These are phyloP conservation scores for Dianthus caryophyllus DNA, from an alignment of 148 eudicot species.

Conservation along the genomic window DNA sequence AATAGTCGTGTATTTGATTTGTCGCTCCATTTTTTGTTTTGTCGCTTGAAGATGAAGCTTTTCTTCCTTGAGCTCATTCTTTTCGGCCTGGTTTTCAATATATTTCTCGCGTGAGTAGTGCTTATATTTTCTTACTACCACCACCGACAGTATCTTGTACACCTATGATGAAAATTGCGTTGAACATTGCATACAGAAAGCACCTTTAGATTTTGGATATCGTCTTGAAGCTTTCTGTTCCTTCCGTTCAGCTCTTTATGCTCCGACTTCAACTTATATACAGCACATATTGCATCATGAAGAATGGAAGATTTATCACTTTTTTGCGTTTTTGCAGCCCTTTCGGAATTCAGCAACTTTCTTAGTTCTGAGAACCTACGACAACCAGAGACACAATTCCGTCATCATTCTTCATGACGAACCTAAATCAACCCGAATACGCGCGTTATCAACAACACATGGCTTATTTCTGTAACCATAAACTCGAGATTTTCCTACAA, in stretches of 20 bases:
- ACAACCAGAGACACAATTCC: background rate
- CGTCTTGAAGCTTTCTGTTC: slow-evolving; percentile 39
- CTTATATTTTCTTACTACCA: background rate
- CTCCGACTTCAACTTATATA: slow-evolving; percentile 44
- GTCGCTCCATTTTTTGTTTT: slow-evolving; percentile 42
- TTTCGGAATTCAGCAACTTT: slow-evolving; percentile 42
- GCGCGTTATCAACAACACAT: too few relatives aligned
- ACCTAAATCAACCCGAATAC: background rate
- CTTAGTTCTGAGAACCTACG: slow-evolving; percentile 51
- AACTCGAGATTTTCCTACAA: background rate
- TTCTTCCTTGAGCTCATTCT: slow-evolving; percentile 56
- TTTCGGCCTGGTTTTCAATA: slow-evolving; percentile 27
- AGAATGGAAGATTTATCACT: slow-evolving; percentile 46
- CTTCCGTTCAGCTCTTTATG: slow-evolving; percentile 43
- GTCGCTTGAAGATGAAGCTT: slow-evolving; percentile 46
- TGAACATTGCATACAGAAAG: too few relatives aligned
- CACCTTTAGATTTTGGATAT: slow-evolving; percentile 43
- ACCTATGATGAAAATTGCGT: too few relatives aligned
- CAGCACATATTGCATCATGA: slow-evolving; percentile 43
- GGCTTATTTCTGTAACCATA: background rate
- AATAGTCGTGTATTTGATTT: slow-evolving; percentile 25
- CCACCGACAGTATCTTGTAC: too few relatives aligned
- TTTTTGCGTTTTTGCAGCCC: slow-evolving; percentile 32
- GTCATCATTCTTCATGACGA: background rate
- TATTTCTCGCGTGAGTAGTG: background rate